phyloP scores from a whole-genome alignment of 2,329 filamentous ascomycete species.

The Botrytis fragariae region DNA sequence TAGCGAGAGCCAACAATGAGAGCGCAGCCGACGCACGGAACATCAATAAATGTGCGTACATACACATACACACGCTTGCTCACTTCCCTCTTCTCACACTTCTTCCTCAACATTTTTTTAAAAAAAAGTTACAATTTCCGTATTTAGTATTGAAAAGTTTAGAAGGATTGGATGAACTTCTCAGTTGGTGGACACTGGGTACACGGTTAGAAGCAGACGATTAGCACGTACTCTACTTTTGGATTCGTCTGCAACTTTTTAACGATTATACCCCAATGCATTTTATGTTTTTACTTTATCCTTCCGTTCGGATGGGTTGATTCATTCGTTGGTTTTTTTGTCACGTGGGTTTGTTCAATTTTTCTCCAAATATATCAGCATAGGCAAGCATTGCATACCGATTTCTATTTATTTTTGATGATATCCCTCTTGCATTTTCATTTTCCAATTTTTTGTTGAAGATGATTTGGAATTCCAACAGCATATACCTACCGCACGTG shows the following conservation, averaged over 20 bases:
- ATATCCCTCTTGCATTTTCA: not conserved
- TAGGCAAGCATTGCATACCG: not conserved
- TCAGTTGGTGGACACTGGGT: constrained; percentile 3
- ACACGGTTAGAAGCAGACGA: constrained; percentile 8
- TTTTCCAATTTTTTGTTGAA: not conserved
- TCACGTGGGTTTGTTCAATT: not conserved
- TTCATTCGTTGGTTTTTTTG: not conserved
- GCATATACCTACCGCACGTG: not conserved
- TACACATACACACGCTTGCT: not conserved
- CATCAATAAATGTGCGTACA: not conserved
- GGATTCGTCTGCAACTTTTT: constrained; percentile 14
- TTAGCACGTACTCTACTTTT: constrained; percentile 10
- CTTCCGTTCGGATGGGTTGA: not conserved
- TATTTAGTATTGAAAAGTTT: not conserved
- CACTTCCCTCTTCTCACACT: not conserved
- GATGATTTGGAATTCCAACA: not conserved
- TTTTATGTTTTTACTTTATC: not conserved
- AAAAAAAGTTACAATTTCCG: not conserved
- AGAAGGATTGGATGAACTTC: constrained; percentile 14
- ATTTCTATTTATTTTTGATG: not conserved
- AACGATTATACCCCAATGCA: constrained; percentile 18
- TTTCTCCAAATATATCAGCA: not conserved
- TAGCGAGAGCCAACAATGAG: constrained; percentile 17
- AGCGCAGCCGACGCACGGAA: not conserved
- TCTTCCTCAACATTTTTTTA: not conserved